A percentile compares a stretch with the other conserved stretches of the same genome.
These are phyloP conservation scores for Populus nigra DNA, from an alignment of 345 rosid genomes.

Conservation along the genomic window DNA sequence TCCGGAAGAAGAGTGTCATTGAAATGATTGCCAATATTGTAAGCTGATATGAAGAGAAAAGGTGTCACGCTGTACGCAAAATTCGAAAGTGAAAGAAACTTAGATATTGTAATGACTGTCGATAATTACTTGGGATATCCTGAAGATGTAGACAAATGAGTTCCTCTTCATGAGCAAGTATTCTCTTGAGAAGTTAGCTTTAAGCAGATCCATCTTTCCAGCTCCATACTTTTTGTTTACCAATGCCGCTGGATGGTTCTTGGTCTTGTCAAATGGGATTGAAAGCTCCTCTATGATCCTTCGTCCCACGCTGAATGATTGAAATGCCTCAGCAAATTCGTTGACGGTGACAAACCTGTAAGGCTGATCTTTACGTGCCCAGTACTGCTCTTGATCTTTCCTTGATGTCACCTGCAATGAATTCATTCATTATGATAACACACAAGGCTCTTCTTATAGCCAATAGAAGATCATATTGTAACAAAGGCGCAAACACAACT, in stretches of 20 bases:
- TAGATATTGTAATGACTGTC: neutral
- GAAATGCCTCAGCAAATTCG: constrained; percentile 56
- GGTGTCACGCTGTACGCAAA: neutral
- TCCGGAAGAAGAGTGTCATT: constrained; percentile 34
- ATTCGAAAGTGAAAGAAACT: neutral
- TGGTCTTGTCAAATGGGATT: constrained; percentile 45
- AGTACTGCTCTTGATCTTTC: constrained; percentile 72
- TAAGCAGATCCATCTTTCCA: constrained; percentile 46
- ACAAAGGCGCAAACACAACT: neutral
- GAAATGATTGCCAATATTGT: constrained; percentile 31
- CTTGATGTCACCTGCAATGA: constrained; percentile 60
- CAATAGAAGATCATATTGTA: neutral
- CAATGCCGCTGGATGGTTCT: constrained; percentile 62
- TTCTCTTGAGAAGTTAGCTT: constrained; percentile 54
- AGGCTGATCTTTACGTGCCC: constrained; percentile 46
- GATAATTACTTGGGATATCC: constrained; percentile 49
- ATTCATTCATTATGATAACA: neutral
- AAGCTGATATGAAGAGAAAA: constrained; percentile 18
- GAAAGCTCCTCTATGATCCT: constrained; percentile 41
- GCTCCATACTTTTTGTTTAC: constrained; percentile 47
- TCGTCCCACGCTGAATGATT: constrained; percentile 37
- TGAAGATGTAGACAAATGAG: constrained; percentile 48
- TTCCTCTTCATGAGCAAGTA: constrained; percentile 61
- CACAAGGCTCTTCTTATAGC: neutral
- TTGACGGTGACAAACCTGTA: constrained; percentile 46